Conservation (phyloP, 2,329 filamentous ascomycete genomes). For the Pseudogymnoascus sp. region DNA sequence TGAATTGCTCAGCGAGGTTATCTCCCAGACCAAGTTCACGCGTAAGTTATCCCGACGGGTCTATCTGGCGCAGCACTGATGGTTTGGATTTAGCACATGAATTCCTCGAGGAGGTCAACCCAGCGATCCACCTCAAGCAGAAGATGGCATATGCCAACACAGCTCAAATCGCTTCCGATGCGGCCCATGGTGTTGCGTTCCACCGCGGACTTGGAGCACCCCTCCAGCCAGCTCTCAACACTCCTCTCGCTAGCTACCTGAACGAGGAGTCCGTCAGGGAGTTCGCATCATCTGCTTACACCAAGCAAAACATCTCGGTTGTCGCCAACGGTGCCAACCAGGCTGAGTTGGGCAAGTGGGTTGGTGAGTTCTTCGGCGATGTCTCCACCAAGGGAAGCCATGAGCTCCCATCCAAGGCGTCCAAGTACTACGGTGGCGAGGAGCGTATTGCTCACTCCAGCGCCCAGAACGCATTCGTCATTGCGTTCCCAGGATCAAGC, state of each 20-base stretch:
- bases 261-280: conserved; percentile 66
- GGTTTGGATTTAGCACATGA: conserved; percentile 61
- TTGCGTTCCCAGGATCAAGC: conserved; percentile 89
- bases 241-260: conserved; percentile 73
- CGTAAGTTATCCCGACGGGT: conserved; percentile 42
- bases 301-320: conserved; percentile 84
- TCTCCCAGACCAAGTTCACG: conserved; percentile 80
- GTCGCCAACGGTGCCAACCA: conserved; percentile 82
- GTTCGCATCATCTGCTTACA: conserved; percentile 74
- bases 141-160: conserved; percentile 59
- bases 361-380: conserved; percentile 82
- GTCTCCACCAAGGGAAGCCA: conserved; percentile 48
- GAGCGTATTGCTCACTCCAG: conserved; percentile 73
- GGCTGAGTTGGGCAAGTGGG: conserved; percentile 76
- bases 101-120: conserved; percentile 80
- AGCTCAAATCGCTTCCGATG: conserved; percentile 69
- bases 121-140: conserved; percentile 71
- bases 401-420: conserved; percentile 53
- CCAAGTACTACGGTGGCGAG: conserved; percentile 93
- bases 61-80: conserved; percentile 13
- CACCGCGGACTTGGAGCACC: conserved; percentile 84
- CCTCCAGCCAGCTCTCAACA: conserved; percentile 64
- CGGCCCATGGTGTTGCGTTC: conserved; percentile 81
- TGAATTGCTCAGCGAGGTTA: conserved; percentile 88
- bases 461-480: conserved; percentile 70